phyloP scores from a whole-genome alignment of 495 filamentous ascomycete genomes.

The Aspergillus sclerotiicarbonarius region DNA sequence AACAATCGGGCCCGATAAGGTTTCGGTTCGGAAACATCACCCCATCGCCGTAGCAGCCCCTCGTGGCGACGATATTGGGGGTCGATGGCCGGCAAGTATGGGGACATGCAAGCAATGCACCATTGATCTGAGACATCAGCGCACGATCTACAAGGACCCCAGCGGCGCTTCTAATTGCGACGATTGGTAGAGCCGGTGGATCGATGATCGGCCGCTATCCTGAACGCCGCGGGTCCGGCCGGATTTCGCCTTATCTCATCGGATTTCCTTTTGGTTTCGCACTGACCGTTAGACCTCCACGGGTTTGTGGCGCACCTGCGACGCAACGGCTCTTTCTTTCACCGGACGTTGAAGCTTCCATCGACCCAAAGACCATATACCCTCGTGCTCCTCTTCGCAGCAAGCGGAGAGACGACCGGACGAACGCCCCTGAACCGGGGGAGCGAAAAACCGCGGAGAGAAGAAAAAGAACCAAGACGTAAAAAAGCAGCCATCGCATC shows the following conservation, averaged over 20 bases:
- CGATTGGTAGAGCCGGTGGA: conserved; percentile 13
- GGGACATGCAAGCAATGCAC: neutral
- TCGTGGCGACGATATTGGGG: neutral
- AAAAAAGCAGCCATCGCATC: neutral
- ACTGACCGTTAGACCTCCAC: conserved; percentile 9
- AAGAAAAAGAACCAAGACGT: conserved; percentile 10
- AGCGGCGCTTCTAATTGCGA: neutral
- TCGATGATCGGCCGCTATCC: conserved; percentile 25
- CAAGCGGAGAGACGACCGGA: neutral
- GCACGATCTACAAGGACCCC: neutral
- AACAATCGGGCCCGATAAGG: neutral
- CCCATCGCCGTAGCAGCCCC: neutral
- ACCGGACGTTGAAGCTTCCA: neutral
- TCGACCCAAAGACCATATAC: neutral
- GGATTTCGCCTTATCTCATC: conserved; percentile 7
- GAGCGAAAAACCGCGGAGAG: conserved; percentile 3
- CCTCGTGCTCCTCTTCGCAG: neutral
- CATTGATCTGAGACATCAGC: conserved; percentile 6
- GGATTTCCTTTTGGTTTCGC: conserved; percentile 14
- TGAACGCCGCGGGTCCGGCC: conserved; percentile 15
- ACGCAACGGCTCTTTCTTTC: neutral
- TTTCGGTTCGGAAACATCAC: neutral
- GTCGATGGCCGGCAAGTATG: neutral
- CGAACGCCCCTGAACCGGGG: conserved; percentile 4
- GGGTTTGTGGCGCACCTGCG: conserved; percentile 1